These are phyloP conservation scores for Naganishia friedmannii DNA, from an alignment of 768 basidiomycete species.

Conservation along the genomic window DNA sequence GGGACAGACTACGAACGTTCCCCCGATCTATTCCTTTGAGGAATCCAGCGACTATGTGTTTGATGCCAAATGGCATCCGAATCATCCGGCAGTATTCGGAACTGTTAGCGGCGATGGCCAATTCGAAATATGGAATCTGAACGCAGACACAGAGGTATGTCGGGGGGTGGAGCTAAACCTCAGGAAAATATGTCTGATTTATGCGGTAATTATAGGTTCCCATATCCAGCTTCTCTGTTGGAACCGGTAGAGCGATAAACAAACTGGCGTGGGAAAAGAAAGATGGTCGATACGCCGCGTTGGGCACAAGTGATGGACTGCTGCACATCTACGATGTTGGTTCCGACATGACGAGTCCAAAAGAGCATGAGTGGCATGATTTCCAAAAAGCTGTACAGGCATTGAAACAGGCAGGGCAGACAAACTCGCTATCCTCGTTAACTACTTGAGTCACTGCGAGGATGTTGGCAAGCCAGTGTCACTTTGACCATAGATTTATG, in stretches of 20 bases:
- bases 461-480: neutral
- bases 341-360: slow-evolving; percentile 72
- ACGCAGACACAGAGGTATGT: slow-evolving; percentile 89
- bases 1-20: slow-evolving; percentile 45
- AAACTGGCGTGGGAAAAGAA: slow-evolving; percentile 93
- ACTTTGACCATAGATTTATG: neutral
- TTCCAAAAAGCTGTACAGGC: slow-evolving; percentile 80
- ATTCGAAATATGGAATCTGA: slow-evolving; percentile 97
- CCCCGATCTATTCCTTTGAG: slow-evolving; percentile 88
- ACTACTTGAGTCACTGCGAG: neutral
- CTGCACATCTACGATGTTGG: slow-evolving; percentile 94
- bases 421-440: neutral
- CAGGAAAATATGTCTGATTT: neutral
- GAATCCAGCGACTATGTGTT: slow-evolving; percentile 98
- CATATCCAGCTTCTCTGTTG: slow-evolving; percentile 77
- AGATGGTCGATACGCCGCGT: slow-evolving; percentile 80
- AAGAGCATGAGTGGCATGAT: slow-evolving; percentile 91
- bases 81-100: slow-evolving; percentile 89
- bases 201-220: slow-evolving; percentile 66
- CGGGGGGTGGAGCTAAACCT: slow-evolving; percentile 25
- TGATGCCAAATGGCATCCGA: slow-evolving; percentile 96
- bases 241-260: slow-evolving; percentile 80
- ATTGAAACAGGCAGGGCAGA: slow-evolving; percentile 50
- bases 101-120: slow-evolving; percentile 90
- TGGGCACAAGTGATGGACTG: slow-evolving; percentile 88